phyloP scores from a whole-genome alignment of 140 eudicot genomes.

The Cichorium intybus region DNA sequence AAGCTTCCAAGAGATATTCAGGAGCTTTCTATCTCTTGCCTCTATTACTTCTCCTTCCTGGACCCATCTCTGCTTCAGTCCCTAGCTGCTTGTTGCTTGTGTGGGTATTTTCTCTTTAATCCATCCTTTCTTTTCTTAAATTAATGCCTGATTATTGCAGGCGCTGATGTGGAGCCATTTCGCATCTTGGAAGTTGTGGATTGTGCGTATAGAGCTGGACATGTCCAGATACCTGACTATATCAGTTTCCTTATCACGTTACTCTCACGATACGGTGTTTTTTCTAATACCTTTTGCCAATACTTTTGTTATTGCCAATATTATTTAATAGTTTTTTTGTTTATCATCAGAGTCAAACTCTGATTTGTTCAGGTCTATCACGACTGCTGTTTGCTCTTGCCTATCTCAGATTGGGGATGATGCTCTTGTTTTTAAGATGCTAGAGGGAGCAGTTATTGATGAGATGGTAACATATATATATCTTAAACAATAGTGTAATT shows the following conservation, averaged over 20 bases:
- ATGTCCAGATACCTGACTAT: slow-evolving; percentile 58
- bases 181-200: slow-evolving; percentile 71
- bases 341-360: slow-evolving; percentile 26
- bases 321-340: no score
- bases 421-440: slow-evolving; percentile 59
- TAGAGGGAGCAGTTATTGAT: slow-evolving; percentile 63
- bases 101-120: slow-evolving; percentile 60
- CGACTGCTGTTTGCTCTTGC: slow-evolving; percentile 58
- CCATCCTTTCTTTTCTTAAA: no score
- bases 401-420: slow-evolving; percentile 73
- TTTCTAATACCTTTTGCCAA: slow-evolving; percentile 39
- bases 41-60: slow-evolving; percentile 70
- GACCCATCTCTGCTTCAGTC: slow-evolving; percentile 60
- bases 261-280: slow-evolving; percentile 52
- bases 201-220: slow-evolving; percentile 77
- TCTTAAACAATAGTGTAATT: no score
- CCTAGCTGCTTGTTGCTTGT: slow-evolving; percentile 69
- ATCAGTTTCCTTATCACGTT: slow-evolving; percentile 79
- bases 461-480: slow-evolving; percentile 74
- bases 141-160: slow-evolving; percentile 55
- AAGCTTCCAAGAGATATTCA: slow-evolving; percentile 68
- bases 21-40: slow-evolving; percentile 74
- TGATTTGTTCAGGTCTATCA: slow-evolving; percentile 46
- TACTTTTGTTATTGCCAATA: neutral
- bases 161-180: slow-evolving; percentile 55